A percentile compares a stretch with the other conserved stretches of the same genome.
Evolutionary conservation across 306 rosid species (phyloP).

Genomic region (Dicorynia guianensis): DNA sequence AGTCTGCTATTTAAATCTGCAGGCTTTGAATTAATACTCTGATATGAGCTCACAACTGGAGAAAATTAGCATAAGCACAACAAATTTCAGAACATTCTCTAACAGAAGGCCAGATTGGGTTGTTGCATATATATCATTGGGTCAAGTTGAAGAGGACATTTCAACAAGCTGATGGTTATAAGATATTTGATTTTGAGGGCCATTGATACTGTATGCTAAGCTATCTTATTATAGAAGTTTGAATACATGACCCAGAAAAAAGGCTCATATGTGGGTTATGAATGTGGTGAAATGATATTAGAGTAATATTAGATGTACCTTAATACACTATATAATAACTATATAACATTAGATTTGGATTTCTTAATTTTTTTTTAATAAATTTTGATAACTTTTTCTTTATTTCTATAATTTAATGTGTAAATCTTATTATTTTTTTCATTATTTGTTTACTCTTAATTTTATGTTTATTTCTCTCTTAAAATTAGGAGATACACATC

Average conservation of each 20-base stretch:
- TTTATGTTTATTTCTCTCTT: too few relatives aligned
- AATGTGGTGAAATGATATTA: too few relatives aligned
- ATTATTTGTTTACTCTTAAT: too few relatives aligned
- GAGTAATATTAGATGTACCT: too few relatives aligned
- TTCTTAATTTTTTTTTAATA: too few relatives aligned
- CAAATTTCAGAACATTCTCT: slow-evolving; percentile 24
- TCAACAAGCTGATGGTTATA: slow-evolving; percentile 43
- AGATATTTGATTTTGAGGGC: slow-evolving; percentile 20
- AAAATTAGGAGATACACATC: too few relatives aligned
- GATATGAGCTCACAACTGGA: slow-evolving; percentile 1
- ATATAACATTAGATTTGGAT: too few relatives aligned
- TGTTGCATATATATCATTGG: slow-evolving; percentile 42
- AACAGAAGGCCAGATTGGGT: slow-evolving; percentile 33
- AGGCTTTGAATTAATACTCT: background rate
- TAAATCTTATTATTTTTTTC: too few relatives aligned
- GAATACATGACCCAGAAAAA: background rate
- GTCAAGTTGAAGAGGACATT: slow-evolving; percentile 54
- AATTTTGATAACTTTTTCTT: too few relatives aligned
- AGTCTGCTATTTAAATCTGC: background rate
- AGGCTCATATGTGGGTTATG: background rate
- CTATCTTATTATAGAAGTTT: background rate
- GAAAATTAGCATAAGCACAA: background rate
- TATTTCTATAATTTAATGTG: too few relatives aligned
- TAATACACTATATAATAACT: too few relatives aligned
- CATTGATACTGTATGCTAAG: slow-evolving; percentile 15